Conservation (phyloP, 352 stramenopile genomes). For the Phytophthora agathidicida region DNA sequence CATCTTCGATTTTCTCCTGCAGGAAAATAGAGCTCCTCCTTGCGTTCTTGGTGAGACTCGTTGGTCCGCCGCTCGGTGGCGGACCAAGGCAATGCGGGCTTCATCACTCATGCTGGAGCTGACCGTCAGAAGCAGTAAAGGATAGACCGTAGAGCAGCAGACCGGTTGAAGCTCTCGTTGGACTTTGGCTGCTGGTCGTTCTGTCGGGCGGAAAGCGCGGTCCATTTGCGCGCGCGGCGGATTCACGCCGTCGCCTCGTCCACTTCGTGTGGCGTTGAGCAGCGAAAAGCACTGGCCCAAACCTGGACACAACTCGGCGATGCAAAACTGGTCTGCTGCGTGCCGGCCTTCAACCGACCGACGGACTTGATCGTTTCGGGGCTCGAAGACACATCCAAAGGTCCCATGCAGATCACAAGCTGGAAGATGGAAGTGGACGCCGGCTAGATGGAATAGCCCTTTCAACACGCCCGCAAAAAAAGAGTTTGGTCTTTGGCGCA, state of each 20-base stretch:
- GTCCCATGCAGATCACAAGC: too few species aligned
- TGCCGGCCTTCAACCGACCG: conserved; percentile 16
- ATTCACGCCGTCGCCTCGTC: conserved; percentile 22
- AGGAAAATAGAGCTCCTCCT: conserved; percentile 29
- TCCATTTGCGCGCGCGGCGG: conserved; percentile 7
- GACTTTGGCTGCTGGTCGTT: conserved; percentile 4
- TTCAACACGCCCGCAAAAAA: too few species aligned
- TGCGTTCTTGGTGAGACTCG: too few species aligned
- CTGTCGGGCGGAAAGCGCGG: conserved; percentile 12
- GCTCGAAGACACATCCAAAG: conserved; percentile 18
- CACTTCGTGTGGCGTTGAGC: conserved; percentile 21
- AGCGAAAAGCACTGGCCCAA: conserved; percentile 21
- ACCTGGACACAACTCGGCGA: conserved; percentile 21
- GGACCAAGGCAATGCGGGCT: conserved; percentile 1
- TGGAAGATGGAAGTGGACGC: too few species aligned
- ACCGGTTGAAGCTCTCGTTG: too few species aligned
- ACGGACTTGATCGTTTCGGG: conserved; percentile 1
- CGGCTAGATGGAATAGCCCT: conserved; percentile 2
- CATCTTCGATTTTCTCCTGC: conserved; percentile 31
- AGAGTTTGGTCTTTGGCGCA: too few species aligned
- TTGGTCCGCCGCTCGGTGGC: conserved; percentile 6
- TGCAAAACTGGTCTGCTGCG: conserved; percentile 8
- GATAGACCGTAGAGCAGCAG: too few species aligned
- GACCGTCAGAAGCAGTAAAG: not conserved
- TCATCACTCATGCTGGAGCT: not conserved